These are phyloP conservation scores for Cadophora luteo-olivacea DNA, from an alignment of 2,329 filamentous ascomycete species.

Conservation along the genomic window DNA sequence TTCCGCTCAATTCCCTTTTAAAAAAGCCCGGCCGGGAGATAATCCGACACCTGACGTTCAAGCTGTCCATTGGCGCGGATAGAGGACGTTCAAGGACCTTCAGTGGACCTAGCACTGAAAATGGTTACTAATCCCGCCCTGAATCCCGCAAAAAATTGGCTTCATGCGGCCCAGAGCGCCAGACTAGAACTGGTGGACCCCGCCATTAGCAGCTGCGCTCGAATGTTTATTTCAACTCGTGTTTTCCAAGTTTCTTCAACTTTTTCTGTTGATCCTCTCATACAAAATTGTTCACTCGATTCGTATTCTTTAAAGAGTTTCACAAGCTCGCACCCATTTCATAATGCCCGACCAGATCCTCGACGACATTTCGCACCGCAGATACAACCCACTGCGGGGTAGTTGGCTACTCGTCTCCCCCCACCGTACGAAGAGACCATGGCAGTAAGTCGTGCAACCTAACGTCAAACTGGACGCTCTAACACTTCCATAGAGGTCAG, in stretches of 20 bases:
- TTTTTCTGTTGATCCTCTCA: background rate
- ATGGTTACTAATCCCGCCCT: slow-evolving; percentile 1
- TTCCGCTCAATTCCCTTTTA: background rate
- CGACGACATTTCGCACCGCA: slow-evolving; percentile 94
- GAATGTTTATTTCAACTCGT: slow-evolving; percentile 5
- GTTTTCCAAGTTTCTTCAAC: background rate
- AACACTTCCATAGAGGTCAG: slow-evolving; percentile 65
- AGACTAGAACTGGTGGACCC: background rate
- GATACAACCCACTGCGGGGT: slow-evolving; percentile 89
- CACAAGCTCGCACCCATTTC: background rate
- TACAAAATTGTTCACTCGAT: background rate
- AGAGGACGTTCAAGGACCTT: background rate
- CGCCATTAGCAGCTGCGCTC: background rate
- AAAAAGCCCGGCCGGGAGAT: background rate
- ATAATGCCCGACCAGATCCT: slow-evolving; percentile 78
- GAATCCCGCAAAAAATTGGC: slow-evolving; percentile 11
- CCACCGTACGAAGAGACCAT: slow-evolving; percentile 94
- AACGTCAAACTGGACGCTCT: slow-evolving; percentile 5
- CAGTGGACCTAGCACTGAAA: background rate
- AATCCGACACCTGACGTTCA: background rate
- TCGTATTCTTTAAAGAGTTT: background rate
- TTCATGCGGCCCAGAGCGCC: background rate
- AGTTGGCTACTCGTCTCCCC: slow-evolving; percentile 95
- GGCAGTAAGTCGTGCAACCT: slow-evolving; percentile 73
- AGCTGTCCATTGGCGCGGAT: slow-evolving; percentile 4